Base-by-base conservation (phyloP, 2,329 filamentous ascomycete genomes). In the Calonectria crousiana region DNA sequence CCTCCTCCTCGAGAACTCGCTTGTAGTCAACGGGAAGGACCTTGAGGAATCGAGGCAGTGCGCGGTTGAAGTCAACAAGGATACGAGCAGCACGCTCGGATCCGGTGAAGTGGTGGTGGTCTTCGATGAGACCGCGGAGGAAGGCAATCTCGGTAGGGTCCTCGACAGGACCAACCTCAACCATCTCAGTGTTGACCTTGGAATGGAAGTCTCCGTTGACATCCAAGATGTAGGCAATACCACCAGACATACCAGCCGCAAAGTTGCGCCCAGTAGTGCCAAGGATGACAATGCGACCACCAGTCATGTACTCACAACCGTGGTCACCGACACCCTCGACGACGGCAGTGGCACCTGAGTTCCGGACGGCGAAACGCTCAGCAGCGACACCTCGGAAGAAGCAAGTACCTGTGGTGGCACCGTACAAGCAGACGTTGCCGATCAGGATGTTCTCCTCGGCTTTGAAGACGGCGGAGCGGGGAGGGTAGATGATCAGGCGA, bases 241-340 rank as follows among this genome's bases (percentile, higher is more conserved):
- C 96, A 83, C 96, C 96, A 82, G 96, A 98, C 96, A 98, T 98
- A 89, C 96, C 96, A 75, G 96, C 96, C 80, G 96, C 96, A 83
- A 98, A 98, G 89, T 98, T 98, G 80, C 96, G 96, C 58, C 96
- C 96, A 83, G 95, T 98, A 81, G 91, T 92, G 73, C 96, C 96
- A 62, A 98, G 90, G 82, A 98, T 91, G 77, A 98, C 88, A 66
- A 98, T 90, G 83, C 96, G 95, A 83, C 96, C 96, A 84, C 96
- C 96, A 82, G 96, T 98, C 96, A 98, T 98, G 91, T 98, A 98
- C 89, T 98, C 96, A 84, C 96, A 98, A 76, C 95, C 95, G 84
- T 98, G 96, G 85, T 98, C 96, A 89, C 96, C 96, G 78, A 98
- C 92, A 87, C 96, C 96, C 86, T 98, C 96, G 76, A 98, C 96